These are phyloP conservation scores for Hippophae rhamnoides DNA, from an alignment of 306 rosid genomes.

Conservation along the genomic window DNA sequence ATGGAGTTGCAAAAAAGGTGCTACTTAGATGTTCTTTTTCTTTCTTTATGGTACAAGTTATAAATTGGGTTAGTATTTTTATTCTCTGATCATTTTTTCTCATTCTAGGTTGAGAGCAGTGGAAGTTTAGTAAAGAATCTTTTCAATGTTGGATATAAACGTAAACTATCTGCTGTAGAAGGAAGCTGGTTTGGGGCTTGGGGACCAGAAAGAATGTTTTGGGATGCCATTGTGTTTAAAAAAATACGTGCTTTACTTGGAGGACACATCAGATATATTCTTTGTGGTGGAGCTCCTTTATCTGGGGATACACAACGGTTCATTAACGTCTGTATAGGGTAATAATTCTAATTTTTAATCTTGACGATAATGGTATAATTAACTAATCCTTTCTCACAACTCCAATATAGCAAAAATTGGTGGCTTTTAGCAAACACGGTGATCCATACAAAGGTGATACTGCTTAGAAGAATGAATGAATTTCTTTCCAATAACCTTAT, in stretches of 20 bases:
- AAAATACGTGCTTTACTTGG: conserved; percentile 55
- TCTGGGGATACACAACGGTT: conserved; percentile 74
- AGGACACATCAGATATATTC: conserved; percentile 61
- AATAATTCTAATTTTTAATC: conserved; percentile 17
- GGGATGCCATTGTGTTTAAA: conserved; percentile 64
- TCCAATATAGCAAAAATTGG: too few species aligned
- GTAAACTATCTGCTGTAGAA: conserved; percentile 59
- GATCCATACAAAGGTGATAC: too few species aligned
- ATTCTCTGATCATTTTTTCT: conserved; percentile 12
- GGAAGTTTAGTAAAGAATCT: conserved; percentile 60
- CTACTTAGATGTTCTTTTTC: neutral
- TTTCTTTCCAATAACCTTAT: too few species aligned
- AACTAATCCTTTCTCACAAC: neutral
- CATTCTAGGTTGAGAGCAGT: conserved; percentile 56
- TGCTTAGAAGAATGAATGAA: too few species aligned
- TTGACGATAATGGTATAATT: neutral
- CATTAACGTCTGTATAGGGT: conserved; percentile 91
- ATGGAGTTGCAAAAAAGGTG: conserved; percentile 80
- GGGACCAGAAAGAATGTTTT: conserved; percentile 66
- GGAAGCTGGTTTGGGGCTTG: conserved; percentile 99
- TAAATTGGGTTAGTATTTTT: conserved; percentile 4
- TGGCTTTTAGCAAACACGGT: too few species aligned
- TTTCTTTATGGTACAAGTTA: neutral
- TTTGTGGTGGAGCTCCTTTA: conserved; percentile 93
- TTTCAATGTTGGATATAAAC: conserved; percentile 49